Base-by-base conservation (phyloP, 257 asterid genomes). In the Lycium barbarum region DNA sequence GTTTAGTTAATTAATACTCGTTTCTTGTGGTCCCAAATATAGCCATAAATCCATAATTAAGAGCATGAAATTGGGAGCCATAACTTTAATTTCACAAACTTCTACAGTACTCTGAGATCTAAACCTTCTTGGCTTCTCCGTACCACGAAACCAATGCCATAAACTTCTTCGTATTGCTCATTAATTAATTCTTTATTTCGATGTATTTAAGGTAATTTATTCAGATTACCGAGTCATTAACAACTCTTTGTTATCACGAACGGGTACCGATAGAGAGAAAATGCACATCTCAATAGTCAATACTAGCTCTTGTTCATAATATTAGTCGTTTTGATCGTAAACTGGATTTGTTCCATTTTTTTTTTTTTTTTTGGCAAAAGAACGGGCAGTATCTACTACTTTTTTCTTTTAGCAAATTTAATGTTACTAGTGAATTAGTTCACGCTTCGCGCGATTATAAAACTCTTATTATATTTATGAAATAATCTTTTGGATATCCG, bases 121-220 rank as follows among this genome's bases (percentile, higher is more conserved):
- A 22, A 51, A 33, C 26, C 63, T 26, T 33, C 4, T 76, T 76
- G 82, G 82, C 47, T 76, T 76, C 22, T 76, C 82, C 82, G 82
- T 51, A 76, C 63, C 63, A 76, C 63, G 63, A 20, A 74, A 76
- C 22, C 63, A 33, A 76, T 51, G 61, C 65, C 22, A 58, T 58
- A 6, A 58, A 58, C 9, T 4, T 57, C 63, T 57, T 57, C 63
- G 22, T 18, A 18, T 18, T 17, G 5, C 20, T 22, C 14, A 51
- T 8, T 47, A 35, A 35, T 33, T 66, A 12, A 26, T 26, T 7
- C 9, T 2, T 45, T n/a, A 22, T 76, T 51, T 76, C 45, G 63
- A 53, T 76, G 82, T 26, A 76, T 22, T 49, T 74, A 74, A 74
- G 81, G 43, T 20, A 76, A 76, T 76, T 76, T 2, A 51, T 51